Percentiles rank a stretch among this genome's conserved stretches.
Conservation (phyloP, 192 early-diverging fungal genomes). For the Chytriomyces sp. region DNA sequence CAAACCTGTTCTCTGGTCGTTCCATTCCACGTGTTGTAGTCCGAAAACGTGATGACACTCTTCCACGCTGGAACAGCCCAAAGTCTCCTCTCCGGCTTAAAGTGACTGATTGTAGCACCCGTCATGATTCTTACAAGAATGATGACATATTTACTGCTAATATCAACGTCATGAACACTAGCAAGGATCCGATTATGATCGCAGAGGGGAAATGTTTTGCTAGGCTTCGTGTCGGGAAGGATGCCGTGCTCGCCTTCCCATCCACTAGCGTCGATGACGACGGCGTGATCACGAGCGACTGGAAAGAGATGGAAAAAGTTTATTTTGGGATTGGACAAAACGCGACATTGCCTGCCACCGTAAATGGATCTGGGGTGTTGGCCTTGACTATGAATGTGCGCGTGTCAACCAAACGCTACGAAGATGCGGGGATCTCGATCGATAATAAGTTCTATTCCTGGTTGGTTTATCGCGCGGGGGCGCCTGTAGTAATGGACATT, state of each 20-base stretch:
- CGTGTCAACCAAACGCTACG: not conserved
- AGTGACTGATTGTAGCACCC: not conserved
- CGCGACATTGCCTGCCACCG: not conserved
- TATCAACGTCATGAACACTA: conserved; percentile 9
- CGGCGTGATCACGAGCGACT: not conserved
- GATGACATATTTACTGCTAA: not conserved
- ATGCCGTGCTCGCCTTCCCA: not conserved
- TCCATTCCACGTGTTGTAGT: not conserved
- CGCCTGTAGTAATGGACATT: conserved; percentile 24
- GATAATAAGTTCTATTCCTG: conserved; percentile 13
- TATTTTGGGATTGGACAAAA: not conserved
- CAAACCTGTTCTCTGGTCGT: not conserved
- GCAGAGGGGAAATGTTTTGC: conserved; percentile 4
- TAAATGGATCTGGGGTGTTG: not conserved
- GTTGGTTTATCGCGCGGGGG: not conserved
- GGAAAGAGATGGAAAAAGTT: not conserved
- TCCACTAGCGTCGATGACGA: not conserved
- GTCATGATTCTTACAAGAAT: not conserved
- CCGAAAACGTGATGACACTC: not conserved
- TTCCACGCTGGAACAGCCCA: conserved; percentile 6
- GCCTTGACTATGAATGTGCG: not conserved
- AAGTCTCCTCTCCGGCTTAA: not conserved
- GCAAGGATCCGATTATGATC: not conserved
- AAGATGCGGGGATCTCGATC: not conserved
- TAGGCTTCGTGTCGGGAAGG: not conserved